These are phyloP conservation scores for Cymbopogon flexuosus DNA, from an alignment of 202 grass and related monocot genomes.

Conservation along the genomic window DNA sequence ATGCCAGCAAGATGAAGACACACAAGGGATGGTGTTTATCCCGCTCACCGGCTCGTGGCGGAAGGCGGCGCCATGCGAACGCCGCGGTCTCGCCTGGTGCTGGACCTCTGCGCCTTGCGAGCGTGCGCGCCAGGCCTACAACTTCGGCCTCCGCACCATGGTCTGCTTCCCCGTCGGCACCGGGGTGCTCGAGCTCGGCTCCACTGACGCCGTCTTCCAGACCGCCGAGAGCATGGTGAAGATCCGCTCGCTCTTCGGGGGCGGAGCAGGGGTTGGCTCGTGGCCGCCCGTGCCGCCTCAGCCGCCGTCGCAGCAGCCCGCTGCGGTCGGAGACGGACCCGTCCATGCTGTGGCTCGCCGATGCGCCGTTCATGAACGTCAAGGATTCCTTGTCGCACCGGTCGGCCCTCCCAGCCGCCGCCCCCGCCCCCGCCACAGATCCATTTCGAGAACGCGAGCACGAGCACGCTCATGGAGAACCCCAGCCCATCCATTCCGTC, in stretches of 20 bases:
- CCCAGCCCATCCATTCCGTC: slow-evolving; percentile 16
- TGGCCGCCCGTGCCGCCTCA: neutral
- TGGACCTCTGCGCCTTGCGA: slow-evolving; percentile 58
- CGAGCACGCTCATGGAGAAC: slow-evolving; percentile 67
- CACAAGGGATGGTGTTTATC: slow-evolving; percentile 67
- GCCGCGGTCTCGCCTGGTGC: slow-evolving; percentile 52
- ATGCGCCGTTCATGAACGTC: slow-evolving; percentile 52
- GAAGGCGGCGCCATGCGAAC: slow-evolving; percentile 60
- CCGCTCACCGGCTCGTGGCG: slow-evolving; percentile 58
- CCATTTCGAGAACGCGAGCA: slow-evolving; percentile 67
- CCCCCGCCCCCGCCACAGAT: slow-evolving; percentile 35
- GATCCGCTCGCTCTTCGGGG: slow-evolving; percentile 53
- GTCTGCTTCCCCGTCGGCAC: slow-evolving; percentile 63
- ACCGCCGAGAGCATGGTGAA: slow-evolving; percentile 45
- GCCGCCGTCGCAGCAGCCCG: neutral
- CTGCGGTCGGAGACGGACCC: slow-evolving; percentile 49
- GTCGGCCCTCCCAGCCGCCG: slow-evolving; percentile 42
- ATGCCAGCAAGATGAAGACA: slow-evolving; percentile 36
- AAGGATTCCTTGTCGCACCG: slow-evolving; percentile 47
- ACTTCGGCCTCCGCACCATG: slow-evolving; percentile 86
- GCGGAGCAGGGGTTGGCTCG: neutral
- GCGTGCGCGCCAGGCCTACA: slow-evolving; percentile 53
- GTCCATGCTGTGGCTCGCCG: slow-evolving; percentile 77
- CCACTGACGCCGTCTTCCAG: slow-evolving; percentile 59
- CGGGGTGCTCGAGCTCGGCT: slow-evolving; percentile 81